Conservation (phyloP, 306 rosid genomes). For the Lotus japonicus region DNA sequence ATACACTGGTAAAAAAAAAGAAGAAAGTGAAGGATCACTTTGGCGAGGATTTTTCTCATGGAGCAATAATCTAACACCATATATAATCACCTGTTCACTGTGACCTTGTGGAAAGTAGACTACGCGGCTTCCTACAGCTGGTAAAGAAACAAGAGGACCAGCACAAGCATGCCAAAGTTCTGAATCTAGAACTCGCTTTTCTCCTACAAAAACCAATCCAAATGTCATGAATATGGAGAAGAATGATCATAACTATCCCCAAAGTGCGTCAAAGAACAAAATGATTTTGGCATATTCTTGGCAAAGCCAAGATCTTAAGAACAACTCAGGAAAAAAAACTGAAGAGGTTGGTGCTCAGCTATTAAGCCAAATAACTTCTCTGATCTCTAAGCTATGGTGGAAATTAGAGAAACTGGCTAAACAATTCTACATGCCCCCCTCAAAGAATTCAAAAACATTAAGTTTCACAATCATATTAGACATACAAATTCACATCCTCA, state of each 20-base stretch:
- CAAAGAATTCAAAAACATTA: not conserved
- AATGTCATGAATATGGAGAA: constrained; percentile 2
- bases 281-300: constrained; percentile 12
- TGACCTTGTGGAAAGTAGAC: constrained; percentile 97
- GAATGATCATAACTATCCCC: constrained; percentile 11
- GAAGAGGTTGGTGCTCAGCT: not conserved
- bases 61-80: constrained; percentile 9
- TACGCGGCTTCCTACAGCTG: constrained; percentile 82
- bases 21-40: not conserved
- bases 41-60: not conserved
- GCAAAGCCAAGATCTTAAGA: constrained; percentile 25
- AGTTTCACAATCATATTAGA: constrained; percentile 15
- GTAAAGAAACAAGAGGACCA: constrained; percentile 89
- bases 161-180: constrained; percentile 99
- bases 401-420: constrained; percentile 8
- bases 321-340: constrained; percentile 3
- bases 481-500: constrained; percentile 6
- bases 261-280: constrained; percentile 8
- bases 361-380: constrained; percentile 23
- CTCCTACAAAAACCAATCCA: constrained; percentile 58
- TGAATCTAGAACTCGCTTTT: constrained; percentile 77
- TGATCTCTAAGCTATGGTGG: constrained; percentile 8
- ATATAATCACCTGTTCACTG: constrained; percentile 73
- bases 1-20: not conserved
- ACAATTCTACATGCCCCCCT: not conserved